These are phyloP conservation scores for Microdochium paspali DNA, from an alignment of 2,329 filamentous ascomycete species.

Conservation along the genomic window DNA sequence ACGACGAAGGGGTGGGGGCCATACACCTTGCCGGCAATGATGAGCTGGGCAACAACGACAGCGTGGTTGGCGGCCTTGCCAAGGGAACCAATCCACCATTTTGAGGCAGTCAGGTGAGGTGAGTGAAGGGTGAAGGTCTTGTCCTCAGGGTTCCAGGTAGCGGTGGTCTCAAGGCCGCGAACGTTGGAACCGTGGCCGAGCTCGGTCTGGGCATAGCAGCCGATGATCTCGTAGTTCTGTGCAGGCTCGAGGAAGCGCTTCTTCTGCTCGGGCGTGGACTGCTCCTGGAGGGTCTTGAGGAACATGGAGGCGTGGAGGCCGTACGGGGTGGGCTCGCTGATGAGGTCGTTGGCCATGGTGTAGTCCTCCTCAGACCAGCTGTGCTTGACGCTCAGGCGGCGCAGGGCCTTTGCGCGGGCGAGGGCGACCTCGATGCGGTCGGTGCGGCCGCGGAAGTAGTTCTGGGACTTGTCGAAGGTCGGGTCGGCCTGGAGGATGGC, in stretches of 20 bases:
- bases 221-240: slow-evolving; percentile 61
- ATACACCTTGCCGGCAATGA: slow-evolving; percentile 56
- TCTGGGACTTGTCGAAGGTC: slow-evolving; percentile 70
- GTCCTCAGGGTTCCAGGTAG: slow-evolving; percentile 63
- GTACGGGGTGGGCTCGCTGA: slow-evolving; percentile 67
- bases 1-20: slow-evolving; percentile 74
- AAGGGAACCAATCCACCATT: slow-evolving; percentile 80
- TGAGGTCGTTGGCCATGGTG: slow-evolving; percentile 54
- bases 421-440: slow-evolving; percentile 62
- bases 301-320: slow-evolving; percentile 55
- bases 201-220: slow-evolving; percentile 76
- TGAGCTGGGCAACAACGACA: slow-evolving; percentile 69
- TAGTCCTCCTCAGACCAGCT: slow-evolving; percentile 60
- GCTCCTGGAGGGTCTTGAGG: slow-evolving; percentile 53
- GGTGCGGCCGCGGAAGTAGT: slow-evolving; percentile 63
- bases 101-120: slow-evolving; percentile 63
- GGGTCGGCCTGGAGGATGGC: slow-evolving; percentile 56
- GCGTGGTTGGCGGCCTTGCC: slow-evolving; percentile 69
- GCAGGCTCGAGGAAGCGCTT: slow-evolving; percentile 63
- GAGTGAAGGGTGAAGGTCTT: slow-evolving; percentile 70
- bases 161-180: slow-evolving; percentile 61
- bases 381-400: slow-evolving; percentile 56
- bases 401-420: slow-evolving; percentile 60
- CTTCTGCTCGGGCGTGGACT: slow-evolving; percentile 65
- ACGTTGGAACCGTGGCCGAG: slow-evolving; percentile 73